Percentiles rank a stretch among this genome's conserved stretches.
phyloP scores from a whole-genome alignment of 306 rosid genomes.

The Malus asiatica region DNA sequence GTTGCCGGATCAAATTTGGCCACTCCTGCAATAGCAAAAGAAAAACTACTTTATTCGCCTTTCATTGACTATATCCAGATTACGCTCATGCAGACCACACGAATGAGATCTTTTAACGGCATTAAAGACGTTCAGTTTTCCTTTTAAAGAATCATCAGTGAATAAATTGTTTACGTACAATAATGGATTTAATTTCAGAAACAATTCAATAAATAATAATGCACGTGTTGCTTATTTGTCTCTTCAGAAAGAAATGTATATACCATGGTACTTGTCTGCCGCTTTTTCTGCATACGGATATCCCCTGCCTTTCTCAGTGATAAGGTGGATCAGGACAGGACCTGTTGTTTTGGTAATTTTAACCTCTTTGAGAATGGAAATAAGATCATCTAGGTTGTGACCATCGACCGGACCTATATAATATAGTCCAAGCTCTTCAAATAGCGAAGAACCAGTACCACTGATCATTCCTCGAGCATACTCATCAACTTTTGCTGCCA shows the following conservation, averaged over 20 bases:
- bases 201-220: not conserved
- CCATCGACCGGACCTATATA: slow-evolving; percentile 98
- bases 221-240: not conserved
- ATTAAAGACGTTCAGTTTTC: not conserved
- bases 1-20: slow-evolving; percentile 85
- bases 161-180: not conserved
- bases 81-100: not conserved
- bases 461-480: slow-evolving; percentile 99
- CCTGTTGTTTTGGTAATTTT: slow-evolving; percentile 81
- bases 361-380: slow-evolving; percentile 79
- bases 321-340: slow-evolving; percentile 82
- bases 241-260: not conserved
- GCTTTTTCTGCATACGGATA: slow-evolving; percentile 96
- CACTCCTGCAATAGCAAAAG: slow-evolving; percentile 59
- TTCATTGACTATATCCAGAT: not conserved
- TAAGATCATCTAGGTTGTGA: slow-evolving; percentile 88
- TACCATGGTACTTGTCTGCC: slow-evolving; percentile 93
- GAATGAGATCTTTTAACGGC: not conserved
- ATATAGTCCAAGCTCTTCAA: slow-evolving; percentile 97
- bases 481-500: slow-evolving; percentile 97
- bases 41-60: not conserved
- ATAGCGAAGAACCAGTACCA: slow-evolving; percentile 83
- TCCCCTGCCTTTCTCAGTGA: slow-evolving; percentile 95
- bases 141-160: not conserved
- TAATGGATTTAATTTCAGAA: not conserved